Evolutionary conservation across 768 basidiomycete species (phyloP).

Genomic region (Sutorius australiensis): DNA sequence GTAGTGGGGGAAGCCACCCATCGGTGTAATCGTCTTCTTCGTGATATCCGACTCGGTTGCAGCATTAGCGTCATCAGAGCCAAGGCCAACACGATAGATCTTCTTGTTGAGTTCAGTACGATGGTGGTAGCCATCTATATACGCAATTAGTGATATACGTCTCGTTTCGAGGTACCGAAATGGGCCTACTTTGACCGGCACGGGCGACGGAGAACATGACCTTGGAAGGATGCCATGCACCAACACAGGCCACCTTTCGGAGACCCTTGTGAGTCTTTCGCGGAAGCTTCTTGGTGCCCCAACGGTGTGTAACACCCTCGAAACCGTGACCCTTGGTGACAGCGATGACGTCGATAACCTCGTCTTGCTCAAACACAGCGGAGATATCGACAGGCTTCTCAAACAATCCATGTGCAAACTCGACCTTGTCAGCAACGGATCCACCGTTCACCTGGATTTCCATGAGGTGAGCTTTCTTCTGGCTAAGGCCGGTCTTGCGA

Average conservation of each 20-base stretch:
- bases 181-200: constrained; percentile 93
- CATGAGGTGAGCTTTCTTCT: constrained; percentile 99
- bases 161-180: background rate
- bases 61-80: constrained; percentile 73
- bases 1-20: constrained; percentile 99
- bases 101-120: constrained; percentile 99
- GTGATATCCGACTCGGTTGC: constrained; percentile 95
- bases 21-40: constrained; percentile 89
- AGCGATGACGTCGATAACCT: constrained; percentile 94
- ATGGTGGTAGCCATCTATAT: constrained; percentile 89
- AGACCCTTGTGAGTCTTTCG: constrained; percentile 99
- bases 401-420: constrained; percentile 88
- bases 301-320: constrained; percentile 98
- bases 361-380: constrained; percentile 92
- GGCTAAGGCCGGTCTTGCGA: constrained; percentile 93
- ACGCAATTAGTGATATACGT: constrained; percentile 3
- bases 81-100: constrained; percentile 91
- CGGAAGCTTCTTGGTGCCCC: constrained; percentile 99
- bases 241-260: constrained; percentile 98
- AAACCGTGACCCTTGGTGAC: constrained; percentile 99
- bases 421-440: constrained; percentile 93
- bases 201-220: constrained; percentile 99
- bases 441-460: constrained; percentile 99
- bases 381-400: constrained; percentile 91
- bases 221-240: constrained; percentile 98